These are phyloP conservation scores for Glarea lozoyensis DNA, from an alignment of 495 filamentous ascomycete genomes.

Conservation along the genomic window DNA sequence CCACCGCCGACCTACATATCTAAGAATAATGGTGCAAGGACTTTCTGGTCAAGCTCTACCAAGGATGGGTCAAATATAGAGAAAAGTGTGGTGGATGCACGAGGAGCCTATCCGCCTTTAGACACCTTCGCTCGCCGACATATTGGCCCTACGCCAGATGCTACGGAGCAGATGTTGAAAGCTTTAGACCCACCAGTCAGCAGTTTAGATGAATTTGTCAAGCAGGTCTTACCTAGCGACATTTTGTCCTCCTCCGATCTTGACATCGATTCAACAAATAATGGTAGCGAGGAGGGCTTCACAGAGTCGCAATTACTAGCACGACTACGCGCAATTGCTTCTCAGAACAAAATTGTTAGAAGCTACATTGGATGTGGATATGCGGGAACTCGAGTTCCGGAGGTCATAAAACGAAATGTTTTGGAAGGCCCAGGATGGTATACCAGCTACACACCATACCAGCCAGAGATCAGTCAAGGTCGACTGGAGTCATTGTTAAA, in stretches of 20 bases:
- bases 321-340: conserved; percentile 53
- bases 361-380: conserved; percentile 86
- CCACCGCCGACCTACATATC: background rate
- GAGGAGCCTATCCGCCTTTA: conserved; percentile 20
- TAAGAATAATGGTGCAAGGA: conserved; percentile 7
- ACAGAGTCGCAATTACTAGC: conserved; percentile 63
- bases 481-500: conserved; percentile 89
- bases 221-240: conserved; percentile 73
- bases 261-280: conserved; percentile 33
- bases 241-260: conserved; percentile 66
- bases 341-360: conserved; percentile 50
- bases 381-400: conserved; percentile 74
- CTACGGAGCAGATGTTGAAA: conserved; percentile 71
- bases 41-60: conserved; percentile 20
- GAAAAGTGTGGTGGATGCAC: background rate
- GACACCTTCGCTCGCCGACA: conserved; percentile 79
- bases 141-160: conserved; percentile 76
- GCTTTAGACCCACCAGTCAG: conserved; percentile 65
- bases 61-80: conserved; percentile 14
- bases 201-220: conserved; percentile 79
- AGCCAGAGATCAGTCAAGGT: conserved; percentile 96
- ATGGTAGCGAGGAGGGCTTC: conserved; percentile 41
- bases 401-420: conserved; percentile 91
- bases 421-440: conserved; percentile 96
- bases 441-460: conserved; percentile 97